phyloP scores from a whole-genome alignment of 116 monocot species.

The Iris pallida region DNA sequence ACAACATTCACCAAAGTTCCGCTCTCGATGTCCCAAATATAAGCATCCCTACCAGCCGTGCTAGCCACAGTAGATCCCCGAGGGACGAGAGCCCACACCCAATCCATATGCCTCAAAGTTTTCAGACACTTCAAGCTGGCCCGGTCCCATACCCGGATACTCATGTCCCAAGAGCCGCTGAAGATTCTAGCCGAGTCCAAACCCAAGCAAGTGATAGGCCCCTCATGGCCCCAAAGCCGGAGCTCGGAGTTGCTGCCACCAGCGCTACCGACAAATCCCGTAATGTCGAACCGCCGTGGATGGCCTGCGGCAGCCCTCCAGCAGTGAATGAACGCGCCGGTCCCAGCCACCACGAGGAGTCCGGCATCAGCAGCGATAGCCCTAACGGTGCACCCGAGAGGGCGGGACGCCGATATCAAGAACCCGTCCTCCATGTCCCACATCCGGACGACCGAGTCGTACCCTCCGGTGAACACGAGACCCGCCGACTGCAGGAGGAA shows the following conservation, averaged over 20 bases:
- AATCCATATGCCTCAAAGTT: conserved; percentile 63
- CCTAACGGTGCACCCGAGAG: conserved; percentile 81
- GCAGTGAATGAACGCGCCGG: conserved; percentile 73
- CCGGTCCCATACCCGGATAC: conserved; percentile 71
- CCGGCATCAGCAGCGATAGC: conserved; percentile 69
- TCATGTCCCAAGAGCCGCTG: conserved; percentile 98
- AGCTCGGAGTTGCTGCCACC: conserved; percentile 26
- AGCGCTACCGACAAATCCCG: conserved; percentile 19
- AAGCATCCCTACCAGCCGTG: conserved; percentile 71
- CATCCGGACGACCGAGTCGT: conserved; percentile 74
- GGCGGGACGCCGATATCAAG: conserved; percentile 45
- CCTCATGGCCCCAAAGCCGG: conserved; percentile 89
- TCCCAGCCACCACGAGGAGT: conserved; percentile 66
- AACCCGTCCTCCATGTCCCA: conserved; percentile 92
- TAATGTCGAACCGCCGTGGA: conserved; percentile 47
- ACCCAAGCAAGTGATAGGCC: conserved; percentile 84
- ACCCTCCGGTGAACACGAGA: conserved; percentile 79
- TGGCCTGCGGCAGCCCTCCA: conserved; percentile 72
- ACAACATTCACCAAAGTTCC: conserved; percentile 32
- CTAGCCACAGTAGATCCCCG: conserved; percentile 57
- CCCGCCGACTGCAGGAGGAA: conserved; percentile 56
- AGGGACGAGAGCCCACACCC: conserved; percentile 78
- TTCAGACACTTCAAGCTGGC: conserved; percentile 48
- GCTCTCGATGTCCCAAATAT: conserved; percentile 62
- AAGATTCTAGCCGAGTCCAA: conserved; percentile 68